Evolutionary conservation across 164 flowering plant species (phyloP).

Genomic region (Dillenia suffruticosa): DNA sequence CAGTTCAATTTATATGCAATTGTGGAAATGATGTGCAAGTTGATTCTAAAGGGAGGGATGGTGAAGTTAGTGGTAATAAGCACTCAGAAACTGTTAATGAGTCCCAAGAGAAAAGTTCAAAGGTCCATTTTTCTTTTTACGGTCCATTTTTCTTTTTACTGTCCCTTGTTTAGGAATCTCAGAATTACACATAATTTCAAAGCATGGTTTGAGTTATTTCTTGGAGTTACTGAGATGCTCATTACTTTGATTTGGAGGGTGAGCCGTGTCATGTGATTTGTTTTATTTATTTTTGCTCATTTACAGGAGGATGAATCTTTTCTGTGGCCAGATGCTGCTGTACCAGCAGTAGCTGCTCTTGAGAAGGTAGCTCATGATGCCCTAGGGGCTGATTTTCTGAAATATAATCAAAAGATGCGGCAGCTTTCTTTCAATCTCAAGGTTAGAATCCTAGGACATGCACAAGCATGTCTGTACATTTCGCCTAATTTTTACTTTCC

Average conservation of each 20-base stretch:
- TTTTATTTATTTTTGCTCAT: not conserved
- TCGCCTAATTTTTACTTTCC: too few relatives aligned
- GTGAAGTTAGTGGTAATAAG: constrained; percentile 13
- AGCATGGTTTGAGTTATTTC: too few relatives aligned
- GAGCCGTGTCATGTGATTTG: not conserved
- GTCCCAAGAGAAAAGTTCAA: constrained; percentile 28
- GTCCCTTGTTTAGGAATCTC: too few relatives aligned
- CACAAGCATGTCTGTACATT: too few relatives aligned
- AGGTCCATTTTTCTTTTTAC: constrained; percentile 15
- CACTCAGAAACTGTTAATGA: constrained; percentile 15
- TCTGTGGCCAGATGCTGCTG: constrained; percentile 83
- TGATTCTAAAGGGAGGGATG: constrained; percentile 33
- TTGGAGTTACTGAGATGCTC: too few relatives aligned
- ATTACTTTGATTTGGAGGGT: too few relatives aligned
- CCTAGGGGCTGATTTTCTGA: constrained; percentile 54
- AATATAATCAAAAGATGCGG: constrained; percentile 88
- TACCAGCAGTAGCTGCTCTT: constrained; percentile 65
- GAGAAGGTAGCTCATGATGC: constrained; percentile 78
- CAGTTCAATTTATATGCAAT: constrained; percentile 43
- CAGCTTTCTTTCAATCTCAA: constrained; percentile 70
- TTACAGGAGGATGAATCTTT: constrained; percentile 36
- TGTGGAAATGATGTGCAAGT: constrained; percentile 20
- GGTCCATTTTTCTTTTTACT: too few relatives aligned
- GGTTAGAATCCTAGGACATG: constrained; percentile 30
- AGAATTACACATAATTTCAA: too few relatives aligned